Evolutionary conservation across 1,284 basidiomycete genomes (phyloP), one percentile per base, ranked within the genome.

Genomic region (Papiliotrema fonsecae): DNA sequence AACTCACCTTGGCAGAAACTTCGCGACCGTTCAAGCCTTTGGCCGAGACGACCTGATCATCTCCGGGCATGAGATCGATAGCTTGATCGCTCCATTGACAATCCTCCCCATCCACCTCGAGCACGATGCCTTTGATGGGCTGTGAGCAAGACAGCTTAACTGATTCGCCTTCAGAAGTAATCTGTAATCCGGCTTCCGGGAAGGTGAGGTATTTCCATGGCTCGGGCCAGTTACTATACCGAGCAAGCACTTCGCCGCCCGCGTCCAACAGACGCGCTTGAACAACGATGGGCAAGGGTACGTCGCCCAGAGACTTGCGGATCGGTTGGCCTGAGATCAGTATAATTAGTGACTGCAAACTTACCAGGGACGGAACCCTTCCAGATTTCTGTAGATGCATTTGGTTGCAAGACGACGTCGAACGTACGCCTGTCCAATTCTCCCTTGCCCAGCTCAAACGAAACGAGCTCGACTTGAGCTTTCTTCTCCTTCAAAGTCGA

Each of bases 201-300:
- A 90, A 91, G 41, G 80, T 77, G 69, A 93, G 83, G 73, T 82
- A 92, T 73, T 94, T 93, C 79, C 85, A 92, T 25, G 90, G 90
- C 69, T 91, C 87, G 11, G 87, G 87, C 87, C 87, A 89, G 57
- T 62, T 65, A 24, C 59, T 58, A 72, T 84, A 86, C 52, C 90
- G 79, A n/a, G 80, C 84, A 26, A 92, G 73, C 32, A 91, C 81
- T 26, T 51, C 43, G 39, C 41, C 43, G 34, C 76, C 71, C 36
- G 72, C 73, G 57, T 83, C 82, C 21, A 87, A 64, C 38, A 93
- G 70, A 46, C 86, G 78, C 22, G 85, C 86, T 30, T 84, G 85
- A n/a, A 87, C 79, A 49, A 92, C 76, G 53, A 92, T 82, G 4
- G 78, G 76, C 60, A 78, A 81, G 1, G 84, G 82, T 3, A 81